A percentile compares a stretch with the other conserved stretches of the same genome.
phyloP scores from a whole-genome alignment of 192 early-diverging fungal species.

The Podila epigama region DNA sequence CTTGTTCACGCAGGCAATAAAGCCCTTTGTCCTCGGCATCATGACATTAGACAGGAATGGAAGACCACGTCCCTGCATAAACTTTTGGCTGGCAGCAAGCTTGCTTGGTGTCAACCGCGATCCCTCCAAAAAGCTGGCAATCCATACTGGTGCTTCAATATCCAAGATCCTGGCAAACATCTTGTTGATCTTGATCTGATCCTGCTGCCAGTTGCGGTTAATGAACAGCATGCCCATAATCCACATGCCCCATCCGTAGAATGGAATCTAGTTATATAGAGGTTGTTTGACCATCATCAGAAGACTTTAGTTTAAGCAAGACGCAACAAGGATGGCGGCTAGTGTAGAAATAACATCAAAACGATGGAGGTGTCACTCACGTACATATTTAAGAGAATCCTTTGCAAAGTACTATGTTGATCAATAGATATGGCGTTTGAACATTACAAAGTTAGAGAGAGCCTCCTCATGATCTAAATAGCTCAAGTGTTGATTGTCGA shows the following conservation, averaged over 20 bases:
- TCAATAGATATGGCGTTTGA: too few species aligned
- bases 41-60: slow-evolving; percentile 57
- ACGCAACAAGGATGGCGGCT: too few species aligned
- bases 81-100: slow-evolving; percentile 56
- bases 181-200: slow-evolving; percentile 57
- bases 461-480: not conserved
- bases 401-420: slow-evolving; percentile 67
- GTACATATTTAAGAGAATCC: slow-evolving; percentile 67
- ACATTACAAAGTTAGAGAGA: not conserved
- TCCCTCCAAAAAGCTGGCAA: slow-evolving; percentile 65
- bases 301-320: too few species aligned
- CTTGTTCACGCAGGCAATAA: slow-evolving; percentile 59
- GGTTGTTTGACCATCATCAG: too few species aligned
- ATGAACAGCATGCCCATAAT: slow-evolving; percentile 67
- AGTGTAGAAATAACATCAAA: not conserved
- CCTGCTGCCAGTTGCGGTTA: slow-evolving; percentile 62
- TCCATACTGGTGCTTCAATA: slow-evolving; percentile 60
- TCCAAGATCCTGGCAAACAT: slow-evolving; percentile 59
- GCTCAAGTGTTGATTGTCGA: not conserved
- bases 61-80: slow-evolving; percentile 53
- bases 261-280: slow-evolving; percentile 57
- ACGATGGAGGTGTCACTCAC: slow-evolving; percentile 25
- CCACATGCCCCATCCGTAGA: slow-evolving; percentile 71
- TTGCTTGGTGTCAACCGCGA: slow-evolving; percentile 60
- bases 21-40: slow-evolving; percentile 64